Percentiles rank a stretch among this genome's conserved stretches.
These are phyloP conservation scores for Saturnispora halmiae DNA, from an alignment of 805 yeast genomes.

Conservation along the genomic window DNA sequence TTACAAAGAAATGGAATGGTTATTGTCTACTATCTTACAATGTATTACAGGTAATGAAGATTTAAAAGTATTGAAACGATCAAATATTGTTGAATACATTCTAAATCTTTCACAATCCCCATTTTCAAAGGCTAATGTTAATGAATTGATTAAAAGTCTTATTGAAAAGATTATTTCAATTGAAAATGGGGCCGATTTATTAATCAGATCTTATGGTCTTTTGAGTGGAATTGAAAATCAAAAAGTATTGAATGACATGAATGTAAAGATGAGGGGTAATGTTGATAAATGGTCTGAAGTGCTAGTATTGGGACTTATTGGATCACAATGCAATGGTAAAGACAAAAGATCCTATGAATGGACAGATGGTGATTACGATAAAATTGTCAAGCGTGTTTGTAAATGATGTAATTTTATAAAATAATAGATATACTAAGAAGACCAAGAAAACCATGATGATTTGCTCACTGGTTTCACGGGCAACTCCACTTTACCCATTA, in stretches of 20 bases:
- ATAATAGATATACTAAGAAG: background rate
- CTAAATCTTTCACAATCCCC: conserved; percentile 47
- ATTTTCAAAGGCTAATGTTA: conserved; percentile 34
- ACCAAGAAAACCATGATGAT: background rate
- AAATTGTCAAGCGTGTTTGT: conserved; percentile 38
- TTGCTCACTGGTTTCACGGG: conserved; percentile 13
- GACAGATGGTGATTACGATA: conserved; percentile 43
- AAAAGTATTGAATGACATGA: conserved; percentile 3
- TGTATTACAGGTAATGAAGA: conserved; percentile 46
- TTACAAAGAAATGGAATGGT: conserved; percentile 59
- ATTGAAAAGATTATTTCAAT: conserved; percentile 41
- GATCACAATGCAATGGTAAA: conserved; percentile 26
- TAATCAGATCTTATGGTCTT: conserved; percentile 51
- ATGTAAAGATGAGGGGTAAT: conserved; percentile 4
- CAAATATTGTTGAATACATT: conserved; percentile 60
- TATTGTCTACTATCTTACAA: conserved; percentile 38
- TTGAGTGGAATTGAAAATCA: conserved; percentile 32
- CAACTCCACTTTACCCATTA: conserved; percentile 33
- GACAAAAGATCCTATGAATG: conserved; percentile 56
- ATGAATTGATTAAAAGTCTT: conserved; percentile 33
- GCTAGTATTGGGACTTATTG: conserved; percentile 34
- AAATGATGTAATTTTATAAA: background rate
- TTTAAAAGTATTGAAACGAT: conserved; percentile 40
- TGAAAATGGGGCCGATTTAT: conserved; percentile 47
- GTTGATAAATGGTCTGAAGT: conserved; percentile 2